phyloP scores from a whole-genome alignment of 1,284 basidiomycete genomes.

The Puccinia novopanici region DNA sequence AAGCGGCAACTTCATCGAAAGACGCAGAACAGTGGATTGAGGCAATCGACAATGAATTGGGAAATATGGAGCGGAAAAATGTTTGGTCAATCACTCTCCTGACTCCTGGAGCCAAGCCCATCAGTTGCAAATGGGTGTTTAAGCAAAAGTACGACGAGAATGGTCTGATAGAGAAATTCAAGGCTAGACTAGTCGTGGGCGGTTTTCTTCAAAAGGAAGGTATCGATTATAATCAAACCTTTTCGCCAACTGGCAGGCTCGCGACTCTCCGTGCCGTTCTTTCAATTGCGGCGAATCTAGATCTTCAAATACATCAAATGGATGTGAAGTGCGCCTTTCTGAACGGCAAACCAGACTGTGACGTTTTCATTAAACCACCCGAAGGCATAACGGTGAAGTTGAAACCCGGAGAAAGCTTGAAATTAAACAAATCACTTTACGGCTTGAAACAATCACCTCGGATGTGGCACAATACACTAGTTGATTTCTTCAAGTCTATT shows the following conservation, averaged over 20 bases:
- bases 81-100: neutral
- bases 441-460: too few species aligned
- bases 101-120: neutral
- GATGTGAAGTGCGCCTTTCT: conserved; percentile 17
- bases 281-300: neutral
- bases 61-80: neutral
- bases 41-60: neutral
- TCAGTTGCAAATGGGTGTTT: too few species aligned
- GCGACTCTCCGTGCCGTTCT: neutral
- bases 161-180: conserved; percentile 19
- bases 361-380: too few species aligned
- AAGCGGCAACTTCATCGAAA: neutral
- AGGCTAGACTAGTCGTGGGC: conserved; percentile 4
- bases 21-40: neutral
- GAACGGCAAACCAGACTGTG: too few species aligned
- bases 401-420: too few species aligned
- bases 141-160: conserved; percentile 8
- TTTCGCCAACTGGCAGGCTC: too few species aligned
- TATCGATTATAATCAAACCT: conserved; percentile 12
- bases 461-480: too few species aligned
- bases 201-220: conserved; percentile 43
- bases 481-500: too few species aligned
- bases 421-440: too few species aligned
- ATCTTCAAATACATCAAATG: conserved; percentile 17
- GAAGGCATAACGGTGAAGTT: too few species aligned